phyloP scores from a whole-genome alignment of 2,329 filamentous ascomycete genomes.

The Aphanocladium album region DNA sequence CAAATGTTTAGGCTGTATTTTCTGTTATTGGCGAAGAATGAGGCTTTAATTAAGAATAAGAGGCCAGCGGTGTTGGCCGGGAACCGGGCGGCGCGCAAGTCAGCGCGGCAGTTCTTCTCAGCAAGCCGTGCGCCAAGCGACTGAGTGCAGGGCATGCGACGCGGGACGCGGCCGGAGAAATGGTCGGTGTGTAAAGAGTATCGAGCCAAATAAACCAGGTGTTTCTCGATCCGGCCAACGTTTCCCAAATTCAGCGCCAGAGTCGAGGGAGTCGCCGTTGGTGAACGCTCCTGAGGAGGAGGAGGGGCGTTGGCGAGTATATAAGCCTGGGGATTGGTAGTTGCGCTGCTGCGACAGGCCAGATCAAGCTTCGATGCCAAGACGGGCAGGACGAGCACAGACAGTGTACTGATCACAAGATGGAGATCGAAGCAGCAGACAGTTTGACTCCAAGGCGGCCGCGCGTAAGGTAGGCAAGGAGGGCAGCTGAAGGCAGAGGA shows the following conservation, averaged over 20 bases:
- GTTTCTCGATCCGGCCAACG: background rate
- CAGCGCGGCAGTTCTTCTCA: background rate
- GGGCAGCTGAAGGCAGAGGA: background rate
- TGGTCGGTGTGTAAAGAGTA: background rate
- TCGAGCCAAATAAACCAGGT: background rate
- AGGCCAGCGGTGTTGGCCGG: background rate
- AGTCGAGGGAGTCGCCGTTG: background rate
- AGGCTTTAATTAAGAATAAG: background rate
- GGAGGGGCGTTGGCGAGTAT: background rate
- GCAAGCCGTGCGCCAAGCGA: background rate
- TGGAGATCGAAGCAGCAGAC: background rate
- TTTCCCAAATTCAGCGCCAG: background rate
- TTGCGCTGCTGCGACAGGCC: background rate
- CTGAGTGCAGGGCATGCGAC: background rate
- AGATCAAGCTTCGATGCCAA: background rate
- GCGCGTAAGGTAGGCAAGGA: background rate
- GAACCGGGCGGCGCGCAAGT: background rate
- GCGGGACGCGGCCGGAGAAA: background rate
- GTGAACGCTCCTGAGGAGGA: background rate
- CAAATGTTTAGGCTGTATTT: background rate
- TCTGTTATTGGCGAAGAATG: background rate
- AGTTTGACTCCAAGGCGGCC: background rate
- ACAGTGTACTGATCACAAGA: background rate
- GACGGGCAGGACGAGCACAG: background rate
- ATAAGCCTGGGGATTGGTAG: background rate